These are phyloP conservation scores for Neonectria punicea DNA, from an alignment of 2,329 filamentous ascomycete species.

Conservation along the genomic window DNA sequence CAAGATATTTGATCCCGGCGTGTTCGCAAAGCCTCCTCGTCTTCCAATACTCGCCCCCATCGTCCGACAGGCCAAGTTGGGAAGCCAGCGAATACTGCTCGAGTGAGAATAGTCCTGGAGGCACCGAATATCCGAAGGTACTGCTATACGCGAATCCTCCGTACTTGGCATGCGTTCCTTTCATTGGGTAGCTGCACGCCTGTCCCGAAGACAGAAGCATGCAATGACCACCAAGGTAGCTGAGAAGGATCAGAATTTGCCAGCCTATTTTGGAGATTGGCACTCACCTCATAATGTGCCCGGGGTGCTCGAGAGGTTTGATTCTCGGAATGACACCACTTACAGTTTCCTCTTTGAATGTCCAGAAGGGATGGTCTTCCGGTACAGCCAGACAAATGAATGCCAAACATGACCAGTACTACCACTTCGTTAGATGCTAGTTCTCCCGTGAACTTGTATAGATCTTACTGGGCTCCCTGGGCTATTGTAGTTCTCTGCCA, in stretches of 20 bases:
- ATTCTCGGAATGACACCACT: constrained; percentile 65
- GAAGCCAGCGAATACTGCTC: constrained; percentile 82
- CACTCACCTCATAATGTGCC: constrained; percentile 72
- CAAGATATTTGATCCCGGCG: constrained; percentile 68
- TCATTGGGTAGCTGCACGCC: constrained; percentile 84
- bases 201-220: constrained; percentile 82
- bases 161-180: constrained; percentile 84
- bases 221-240: constrained; percentile 77
- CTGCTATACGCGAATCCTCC: constrained; percentile 82
- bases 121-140: constrained; percentile 80
- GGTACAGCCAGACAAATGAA: constrained; percentile 80
- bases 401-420: constrained; percentile 83
- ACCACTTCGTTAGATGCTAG: constrained; percentile 42
- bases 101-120: constrained; percentile 78
- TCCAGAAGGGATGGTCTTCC: constrained; percentile 79
- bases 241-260: constrained; percentile 32
- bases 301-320: constrained; percentile 72
- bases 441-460: neutral
- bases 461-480: constrained; percentile 68
- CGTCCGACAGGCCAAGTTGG: constrained; percentile 79
- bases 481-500: constrained; percentile 87
- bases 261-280: neutral
- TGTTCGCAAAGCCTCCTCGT: constrained; percentile 75
- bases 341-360: constrained; percentile 71
- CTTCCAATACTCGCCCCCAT: constrained; percentile 83